A percentile compares a stretch with the other conserved stretches of the same genome.
These are phyloP conservation scores for Penicillium sclerotiorum DNA, from an alignment of 2,329 filamentous ascomycete genomes.

Conservation along the genomic window DNA sequence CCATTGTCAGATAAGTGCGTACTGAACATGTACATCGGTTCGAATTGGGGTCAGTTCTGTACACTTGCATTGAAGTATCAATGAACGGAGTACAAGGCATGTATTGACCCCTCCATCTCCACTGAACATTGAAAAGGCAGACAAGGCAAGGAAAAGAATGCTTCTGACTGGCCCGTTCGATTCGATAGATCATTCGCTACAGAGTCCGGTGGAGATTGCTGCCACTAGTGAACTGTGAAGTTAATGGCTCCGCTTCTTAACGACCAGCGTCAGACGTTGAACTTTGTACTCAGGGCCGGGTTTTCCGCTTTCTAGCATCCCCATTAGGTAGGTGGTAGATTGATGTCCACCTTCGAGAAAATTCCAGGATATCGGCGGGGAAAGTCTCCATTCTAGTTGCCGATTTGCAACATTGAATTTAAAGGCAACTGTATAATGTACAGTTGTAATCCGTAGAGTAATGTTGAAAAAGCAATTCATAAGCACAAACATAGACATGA, in stretches of 20 bases:
- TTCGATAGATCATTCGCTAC: conserved; percentile 4
- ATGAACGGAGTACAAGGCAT: not conserved
- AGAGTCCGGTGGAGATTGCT: not conserved
- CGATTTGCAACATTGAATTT: not conserved
- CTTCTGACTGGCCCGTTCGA: not conserved
- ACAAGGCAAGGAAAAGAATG: not conserved
- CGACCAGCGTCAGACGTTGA: conserved; percentile 16
- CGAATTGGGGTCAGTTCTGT: too few relatives aligned
- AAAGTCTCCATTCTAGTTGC: not conserved
- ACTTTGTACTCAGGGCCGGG: conserved; percentile 12
- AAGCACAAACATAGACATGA: not conserved
- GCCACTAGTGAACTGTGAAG: not conserved
- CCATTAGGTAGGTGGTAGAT: not conserved
- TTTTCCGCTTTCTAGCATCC: conserved; percentile 11
- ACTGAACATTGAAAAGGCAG: not conserved
- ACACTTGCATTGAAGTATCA: too few relatives aligned
- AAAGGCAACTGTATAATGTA: too few relatives aligned
- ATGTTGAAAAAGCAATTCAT: not conserved
- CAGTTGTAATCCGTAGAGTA: not conserved
- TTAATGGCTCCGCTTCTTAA: conserved; percentile 10
- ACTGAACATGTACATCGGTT: too few relatives aligned
- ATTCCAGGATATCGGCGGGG: conserved; percentile 21
- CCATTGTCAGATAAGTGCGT: too few relatives aligned
- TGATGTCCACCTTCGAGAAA: conserved; percentile 30
- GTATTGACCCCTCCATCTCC: not conserved